Percentiles rank a stretch among this genome's conserved stretches.
Evolutionary conservation across 108 stramenopile genomes (phyloP).

Genomic region (Cylindrotheca fusiformis): DNA sequence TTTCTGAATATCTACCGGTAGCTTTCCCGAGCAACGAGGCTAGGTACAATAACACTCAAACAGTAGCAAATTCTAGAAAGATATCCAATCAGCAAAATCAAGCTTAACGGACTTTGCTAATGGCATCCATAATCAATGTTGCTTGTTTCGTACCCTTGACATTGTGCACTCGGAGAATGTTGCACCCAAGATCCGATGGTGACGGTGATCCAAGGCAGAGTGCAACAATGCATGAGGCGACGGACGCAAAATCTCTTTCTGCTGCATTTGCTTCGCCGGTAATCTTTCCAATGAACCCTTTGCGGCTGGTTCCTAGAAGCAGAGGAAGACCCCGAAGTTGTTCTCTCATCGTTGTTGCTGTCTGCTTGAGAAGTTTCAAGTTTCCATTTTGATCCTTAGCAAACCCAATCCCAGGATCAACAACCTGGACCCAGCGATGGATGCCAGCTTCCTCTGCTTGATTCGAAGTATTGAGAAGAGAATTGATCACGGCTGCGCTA

Average conservation of each 20-base stretch:
- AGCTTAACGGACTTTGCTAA: conserved; percentile 15
- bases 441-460: conserved; percentile 78
- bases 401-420: conserved; percentile 97
- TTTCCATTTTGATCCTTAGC: conserved; percentile 86
- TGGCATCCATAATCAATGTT: conserved; percentile 72
- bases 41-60: too few relatives aligned
- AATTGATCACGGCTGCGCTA: conserved; percentile 63
- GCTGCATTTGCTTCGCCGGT: conserved; percentile 56
- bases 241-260: conserved; percentile 82
- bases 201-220: conserved; percentile 37
- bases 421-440: conserved; percentile 81
- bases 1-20: too few relatives aligned
- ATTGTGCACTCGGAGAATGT: conserved; percentile 92
- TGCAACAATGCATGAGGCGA: conserved; percentile 74
- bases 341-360: conserved; percentile 32
- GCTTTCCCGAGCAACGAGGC: too few relatives aligned
- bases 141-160: conserved; percentile 78
- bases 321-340: conserved; percentile 53
- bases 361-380: conserved; percentile 64
- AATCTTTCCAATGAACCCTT: conserved; percentile 90
- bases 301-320: conserved; percentile 90
- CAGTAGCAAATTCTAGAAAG: too few relatives aligned
- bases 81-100: too few relatives aligned
- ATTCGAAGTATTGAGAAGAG: conserved; percentile 53
- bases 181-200: conserved; percentile 32